Conservation (phyloP, 2,329 filamentous ascomycete genomes). For the Cryphonectria carpinicola region DNA sequence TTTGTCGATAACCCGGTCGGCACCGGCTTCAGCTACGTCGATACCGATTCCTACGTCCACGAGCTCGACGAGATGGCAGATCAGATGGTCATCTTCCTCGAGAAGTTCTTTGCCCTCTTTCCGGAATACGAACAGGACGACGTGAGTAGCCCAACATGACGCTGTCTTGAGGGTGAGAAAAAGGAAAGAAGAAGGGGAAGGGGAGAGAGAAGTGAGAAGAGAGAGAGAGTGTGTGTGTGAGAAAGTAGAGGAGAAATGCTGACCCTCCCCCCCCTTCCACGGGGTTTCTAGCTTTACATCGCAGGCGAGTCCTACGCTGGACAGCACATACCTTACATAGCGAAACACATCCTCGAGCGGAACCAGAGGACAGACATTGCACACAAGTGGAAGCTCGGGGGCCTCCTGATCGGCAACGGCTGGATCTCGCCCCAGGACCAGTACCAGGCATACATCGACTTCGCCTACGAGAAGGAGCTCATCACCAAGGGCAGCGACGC, state of each 20-base stretch:
- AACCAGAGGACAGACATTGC: conserved; percentile 66
- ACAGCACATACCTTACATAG: conserved; percentile 96
- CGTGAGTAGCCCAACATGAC: conserved; percentile 58
- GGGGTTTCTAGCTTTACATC: conserved; percentile 73
- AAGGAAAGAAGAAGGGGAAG: too few relatives aligned
- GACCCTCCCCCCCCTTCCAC: neutral
- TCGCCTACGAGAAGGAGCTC: conserved; percentile 75
- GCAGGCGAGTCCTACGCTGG: conserved; percentile 97
- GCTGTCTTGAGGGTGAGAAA: neutral
- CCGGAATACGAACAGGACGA: conserved; percentile 91
- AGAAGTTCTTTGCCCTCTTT: conserved; percentile 89
- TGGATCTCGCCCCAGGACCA: conserved; percentile 94
- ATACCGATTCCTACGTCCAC: conserved; percentile 82
- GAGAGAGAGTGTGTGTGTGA: too few relatives aligned
- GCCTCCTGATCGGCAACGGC: conserved; percentile 92
- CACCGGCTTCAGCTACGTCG: conserved; percentile 93
- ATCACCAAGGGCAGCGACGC: conserved; percentile 68
- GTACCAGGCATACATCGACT: conserved; percentile 85
- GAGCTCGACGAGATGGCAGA: conserved; percentile 88
- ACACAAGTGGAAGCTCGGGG: conserved; percentile 75
- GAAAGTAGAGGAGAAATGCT: neutral
- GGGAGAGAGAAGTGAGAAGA: too few relatives aligned
- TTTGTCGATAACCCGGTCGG: conserved; percentile 98
- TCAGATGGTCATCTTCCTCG: conserved; percentile 86
- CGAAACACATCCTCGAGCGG: conserved; percentile 84